Conservation (phyloP, 2,329 filamentous ascomycete species). For the Arthrobotrys conoides region DNA sequence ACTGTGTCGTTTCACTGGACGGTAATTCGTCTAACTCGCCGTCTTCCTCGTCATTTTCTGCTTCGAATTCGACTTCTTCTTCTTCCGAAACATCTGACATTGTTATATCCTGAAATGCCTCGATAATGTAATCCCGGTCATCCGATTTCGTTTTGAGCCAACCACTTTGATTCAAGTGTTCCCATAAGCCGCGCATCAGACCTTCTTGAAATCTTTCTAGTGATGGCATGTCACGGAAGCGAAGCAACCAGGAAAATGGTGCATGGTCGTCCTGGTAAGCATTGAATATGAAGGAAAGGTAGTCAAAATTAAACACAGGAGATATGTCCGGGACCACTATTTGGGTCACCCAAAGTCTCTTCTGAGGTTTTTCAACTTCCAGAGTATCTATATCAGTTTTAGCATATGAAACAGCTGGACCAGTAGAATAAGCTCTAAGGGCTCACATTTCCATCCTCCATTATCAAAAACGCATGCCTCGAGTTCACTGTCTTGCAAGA, state of each 20-base stretch:
- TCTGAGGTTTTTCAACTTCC: constrained; percentile 66
- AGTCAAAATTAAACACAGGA: constrained; percentile 98
- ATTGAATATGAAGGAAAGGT: constrained; percentile 99
- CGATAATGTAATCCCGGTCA: constrained; percentile 92
- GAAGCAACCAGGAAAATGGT: constrained; percentile 93
- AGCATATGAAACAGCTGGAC: background rate
- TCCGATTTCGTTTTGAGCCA: constrained; percentile 94
- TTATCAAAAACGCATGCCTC: constrained; percentile 86
- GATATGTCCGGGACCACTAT: constrained; percentile 91
- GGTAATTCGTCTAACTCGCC: constrained; percentile 76
- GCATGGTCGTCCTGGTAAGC: constrained; percentile 87
- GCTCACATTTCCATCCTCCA: constrained; percentile 82
- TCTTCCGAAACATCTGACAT: constrained; percentile 83
- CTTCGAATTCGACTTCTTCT: constrained; percentile 67
- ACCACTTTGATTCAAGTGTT: constrained; percentile 92
- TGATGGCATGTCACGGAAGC: constrained; percentile 86
- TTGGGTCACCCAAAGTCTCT: constrained; percentile 88
- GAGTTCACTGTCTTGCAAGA: constrained; percentile 81
- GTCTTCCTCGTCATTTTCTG: constrained; percentile 72
- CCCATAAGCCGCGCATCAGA: constrained; percentile 95
- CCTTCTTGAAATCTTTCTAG: constrained; percentile 92
- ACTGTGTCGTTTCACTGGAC: constrained; percentile 83
- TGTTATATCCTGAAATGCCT: constrained; percentile 93
- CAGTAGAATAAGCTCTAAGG: background rate
- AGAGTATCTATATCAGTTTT: constrained; percentile 21